phyloP scores from a whole-genome alignment of 2,329 filamentous ascomycete species.

The Chaetomium sp. region DNA sequence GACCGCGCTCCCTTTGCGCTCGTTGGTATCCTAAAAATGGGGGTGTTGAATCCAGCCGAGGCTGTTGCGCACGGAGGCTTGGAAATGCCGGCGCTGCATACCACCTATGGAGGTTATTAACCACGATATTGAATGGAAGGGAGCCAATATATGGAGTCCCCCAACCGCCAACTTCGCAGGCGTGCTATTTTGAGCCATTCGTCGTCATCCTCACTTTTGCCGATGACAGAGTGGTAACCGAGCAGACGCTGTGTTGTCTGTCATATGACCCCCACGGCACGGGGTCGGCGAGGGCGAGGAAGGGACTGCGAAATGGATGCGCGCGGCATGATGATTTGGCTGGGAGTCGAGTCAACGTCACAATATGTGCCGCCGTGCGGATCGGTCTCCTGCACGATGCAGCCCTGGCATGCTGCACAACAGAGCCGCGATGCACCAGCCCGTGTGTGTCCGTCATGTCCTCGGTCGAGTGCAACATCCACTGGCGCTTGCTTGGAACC shows the following conservation, averaged over 20 bases:
- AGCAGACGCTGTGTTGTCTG: background rate
- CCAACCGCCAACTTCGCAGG: background rate
- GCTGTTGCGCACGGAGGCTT: background rate
- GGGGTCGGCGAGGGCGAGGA: background rate
- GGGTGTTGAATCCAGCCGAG: background rate
- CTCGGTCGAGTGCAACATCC: conserved; percentile 11
- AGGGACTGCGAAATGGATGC: background rate
- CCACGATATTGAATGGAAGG: background rate
- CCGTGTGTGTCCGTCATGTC: background rate
- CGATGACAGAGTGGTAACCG: background rate
- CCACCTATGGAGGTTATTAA: background rate
- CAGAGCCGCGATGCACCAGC: conserved; percentile 19
- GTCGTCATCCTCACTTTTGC: background rate
- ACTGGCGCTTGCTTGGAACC: background rate
- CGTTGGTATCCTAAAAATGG: background rate
- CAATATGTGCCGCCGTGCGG: background rate
- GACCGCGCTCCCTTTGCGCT: background rate
- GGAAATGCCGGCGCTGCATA: conserved; percentile 6
- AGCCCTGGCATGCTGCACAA: conserved; percentile 8
- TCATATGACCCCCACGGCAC: conserved; percentile 4
- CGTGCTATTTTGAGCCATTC: conserved; percentile 5
- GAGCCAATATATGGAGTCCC: background rate
- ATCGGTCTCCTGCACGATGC: conserved; percentile 12
- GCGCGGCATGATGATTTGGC: background rate
- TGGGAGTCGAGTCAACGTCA: background rate